A percentile compares a stretch with the other conserved stretches of the same genome.
These are phyloP conservation scores for Scleroderma citrinum DNA, from an alignment of 768 basidiomycete species.

Conservation along the genomic window DNA sequence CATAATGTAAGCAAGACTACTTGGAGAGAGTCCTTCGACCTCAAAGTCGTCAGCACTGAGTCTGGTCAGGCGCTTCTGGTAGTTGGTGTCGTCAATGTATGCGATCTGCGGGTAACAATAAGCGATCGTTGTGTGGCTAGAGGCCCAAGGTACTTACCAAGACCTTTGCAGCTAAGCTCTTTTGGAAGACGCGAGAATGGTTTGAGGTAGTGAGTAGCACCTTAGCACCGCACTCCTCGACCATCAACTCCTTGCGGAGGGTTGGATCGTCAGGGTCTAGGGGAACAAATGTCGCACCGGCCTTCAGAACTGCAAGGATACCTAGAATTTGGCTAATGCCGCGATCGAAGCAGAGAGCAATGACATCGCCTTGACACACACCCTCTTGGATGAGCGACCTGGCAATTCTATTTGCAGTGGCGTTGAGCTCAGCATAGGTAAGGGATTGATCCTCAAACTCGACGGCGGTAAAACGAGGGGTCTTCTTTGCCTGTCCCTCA, in stretches of 20 bases:
- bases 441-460: slow-evolving; percentile 25
- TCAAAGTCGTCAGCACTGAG: slow-evolving; percentile 14
- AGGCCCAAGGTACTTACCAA: slow-evolving; percentile 8
- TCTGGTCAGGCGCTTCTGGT: slow-evolving; percentile 16
- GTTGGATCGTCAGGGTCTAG: slow-evolving; percentile 26
- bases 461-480: slow-evolving; percentile 17
- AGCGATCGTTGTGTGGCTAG: not conserved
- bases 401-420: slow-evolving; percentile 29
- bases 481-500: slow-evolving; percentile 11
- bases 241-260: slow-evolving; percentile 23
- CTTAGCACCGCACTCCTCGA: slow-evolving; percentile 22
- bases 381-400: slow-evolving; percentile 21
- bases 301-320: slow-evolving; percentile 28
- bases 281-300: slow-evolving; percentile 23
- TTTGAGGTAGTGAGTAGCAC: slow-evolving; percentile 22
- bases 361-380: slow-evolving; percentile 18
- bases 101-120: slow-evolving; percentile 11
- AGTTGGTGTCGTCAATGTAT: slow-evolving; percentile 25
- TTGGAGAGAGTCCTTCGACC: slow-evolving; percentile 15
- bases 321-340: slow-evolving; percentile 24
- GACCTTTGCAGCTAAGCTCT: slow-evolving; percentile 17
- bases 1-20: slow-evolving; percentile 22
- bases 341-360: slow-evolving; percentile 25
- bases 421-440: slow-evolving; percentile 28
- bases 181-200: slow-evolving; percentile 18